Percentiles rank a stretch among this genome's conserved stretches.
Conservation (phyloP, 345 rosid genomes). For the Eucalyptus leucophloia region DNA sequence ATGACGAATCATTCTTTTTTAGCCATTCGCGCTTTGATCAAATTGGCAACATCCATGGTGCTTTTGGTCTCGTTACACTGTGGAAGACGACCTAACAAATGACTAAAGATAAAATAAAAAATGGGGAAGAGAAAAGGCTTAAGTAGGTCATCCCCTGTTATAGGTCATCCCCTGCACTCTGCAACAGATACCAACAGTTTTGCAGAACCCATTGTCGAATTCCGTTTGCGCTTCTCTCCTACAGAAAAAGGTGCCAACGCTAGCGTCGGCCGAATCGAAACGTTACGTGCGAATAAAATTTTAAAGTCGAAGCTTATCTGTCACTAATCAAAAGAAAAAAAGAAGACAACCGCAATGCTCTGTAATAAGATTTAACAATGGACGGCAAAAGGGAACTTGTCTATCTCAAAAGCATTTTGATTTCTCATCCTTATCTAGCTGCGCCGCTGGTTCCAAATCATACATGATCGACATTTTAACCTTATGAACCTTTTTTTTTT, state of each 20-base stretch:
- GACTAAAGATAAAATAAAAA: neutral
- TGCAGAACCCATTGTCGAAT: neutral
- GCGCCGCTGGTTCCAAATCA: neutral
- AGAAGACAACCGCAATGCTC: neutral
- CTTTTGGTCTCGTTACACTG: neutral
- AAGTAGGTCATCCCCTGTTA: neutral
- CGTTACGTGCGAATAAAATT: neutral
- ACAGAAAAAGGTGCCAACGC: neutral
- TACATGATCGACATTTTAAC: neutral
- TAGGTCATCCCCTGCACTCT: neutral
- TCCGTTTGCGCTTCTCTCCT: neutral
- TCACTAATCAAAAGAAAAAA: neutral
- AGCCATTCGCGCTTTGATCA: neutral
- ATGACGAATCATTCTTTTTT: neutral
- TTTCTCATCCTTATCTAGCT: neutral
- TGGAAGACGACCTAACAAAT: neutral
- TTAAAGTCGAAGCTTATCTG: neutral
- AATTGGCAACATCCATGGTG: neutral
- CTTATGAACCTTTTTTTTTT: neutral
- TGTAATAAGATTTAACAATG: neutral
- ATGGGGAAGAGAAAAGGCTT: neutral
- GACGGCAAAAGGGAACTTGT: neutral
- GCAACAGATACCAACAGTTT: neutral
- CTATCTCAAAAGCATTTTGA: neutral
- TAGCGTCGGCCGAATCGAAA: neutral